phyloP scores from a whole-genome alignment of 345 rosid genomes.

The Passiflora organensis region DNA sequence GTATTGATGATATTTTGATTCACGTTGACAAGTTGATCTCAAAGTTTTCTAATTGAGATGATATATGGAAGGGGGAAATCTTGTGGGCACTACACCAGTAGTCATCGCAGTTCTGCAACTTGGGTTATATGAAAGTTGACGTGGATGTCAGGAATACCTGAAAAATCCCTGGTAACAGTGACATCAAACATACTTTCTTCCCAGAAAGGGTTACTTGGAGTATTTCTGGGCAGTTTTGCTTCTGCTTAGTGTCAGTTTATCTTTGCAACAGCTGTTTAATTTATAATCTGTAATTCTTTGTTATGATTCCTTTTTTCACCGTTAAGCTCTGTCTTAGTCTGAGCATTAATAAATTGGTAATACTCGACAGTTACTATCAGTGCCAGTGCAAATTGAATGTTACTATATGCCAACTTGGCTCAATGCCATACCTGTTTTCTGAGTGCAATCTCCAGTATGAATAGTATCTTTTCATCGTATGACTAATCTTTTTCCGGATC shows the following conservation, averaged over 20 bases:
- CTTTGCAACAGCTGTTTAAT: slow-evolving; percentile 8
- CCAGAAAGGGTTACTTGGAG: slow-evolving; percentile 4
- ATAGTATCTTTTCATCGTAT: too few relatives aligned
- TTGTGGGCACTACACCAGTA: neutral
- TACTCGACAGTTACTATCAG: neutral
- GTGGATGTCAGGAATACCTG: neutral
- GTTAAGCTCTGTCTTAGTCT: slow-evolving; percentile 6
- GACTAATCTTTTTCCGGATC: too few relatives aligned
- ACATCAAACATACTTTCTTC: slow-evolving; percentile 6
- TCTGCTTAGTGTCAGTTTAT: neutral
- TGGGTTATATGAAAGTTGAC: neutral
- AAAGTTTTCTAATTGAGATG: slow-evolving; percentile 34
- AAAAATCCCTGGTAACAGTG: slow-evolving; percentile 3
- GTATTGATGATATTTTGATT: slow-evolving; percentile 76
- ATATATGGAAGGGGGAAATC: neutral
- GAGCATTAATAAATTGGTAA: slow-evolving; percentile 7
- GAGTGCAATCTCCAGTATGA: too few relatives aligned
- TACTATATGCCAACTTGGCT: too few relatives aligned
- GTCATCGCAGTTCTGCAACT: slow-evolving; percentile 1
- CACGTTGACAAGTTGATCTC: slow-evolving; percentile 91
- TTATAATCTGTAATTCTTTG: neutral
- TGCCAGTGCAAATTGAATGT: neutral
- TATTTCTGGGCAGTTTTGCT: slow-evolving; percentile 12
- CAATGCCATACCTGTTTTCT: too few relatives aligned
- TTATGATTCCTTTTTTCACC: neutral